These are phyloP conservation scores for Trametes polyzona DNA, from an alignment of 1,284 basidiomycete species.

Conservation along the genomic window DNA sequence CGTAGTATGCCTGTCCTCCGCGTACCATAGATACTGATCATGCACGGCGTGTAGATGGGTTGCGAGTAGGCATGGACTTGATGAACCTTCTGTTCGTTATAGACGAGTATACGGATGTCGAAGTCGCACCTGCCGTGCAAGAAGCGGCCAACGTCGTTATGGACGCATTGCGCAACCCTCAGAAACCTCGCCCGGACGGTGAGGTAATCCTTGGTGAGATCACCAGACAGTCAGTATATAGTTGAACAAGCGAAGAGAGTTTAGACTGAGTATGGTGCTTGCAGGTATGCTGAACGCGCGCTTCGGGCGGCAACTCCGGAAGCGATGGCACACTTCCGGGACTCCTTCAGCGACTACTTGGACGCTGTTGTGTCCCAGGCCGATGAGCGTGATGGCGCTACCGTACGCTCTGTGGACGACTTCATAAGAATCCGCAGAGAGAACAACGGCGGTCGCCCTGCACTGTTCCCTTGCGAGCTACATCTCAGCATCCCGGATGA, in stretches of 20 bases:
- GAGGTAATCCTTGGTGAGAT: conserved; percentile 40
- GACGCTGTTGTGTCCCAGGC: conserved; percentile 38
- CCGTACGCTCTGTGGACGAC: conserved; percentile 34
- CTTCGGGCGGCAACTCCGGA: conserved; percentile 18
- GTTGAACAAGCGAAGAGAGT: no score
- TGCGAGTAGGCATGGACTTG: conserved; percentile 41
- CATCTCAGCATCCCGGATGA: conserved; percentile 39
- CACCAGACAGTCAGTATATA: conserved; percentile 36
- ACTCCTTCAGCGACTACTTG: conserved; percentile 32
- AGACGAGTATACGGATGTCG: conserved; percentile 46
- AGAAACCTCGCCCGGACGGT: conserved; percentile 35
- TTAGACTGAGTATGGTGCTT: neutral
- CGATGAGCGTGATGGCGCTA: conserved; percentile 29
- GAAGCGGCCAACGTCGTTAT: conserved; percentile 39
- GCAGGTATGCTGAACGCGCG: conserved; percentile 27
- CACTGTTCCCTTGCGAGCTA: conserved; percentile 39
- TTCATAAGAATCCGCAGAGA: conserved; percentile 39
- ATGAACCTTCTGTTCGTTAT: conserved; percentile 48
- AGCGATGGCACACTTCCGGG: conserved; percentile 26
- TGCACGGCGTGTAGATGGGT: conserved; percentile 23
- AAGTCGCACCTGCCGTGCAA: conserved; percentile 29
- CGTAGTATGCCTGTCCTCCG: no score
- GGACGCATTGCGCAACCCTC: conserved; percentile 41
- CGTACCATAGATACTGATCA: no score
- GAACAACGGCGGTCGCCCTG: conserved; percentile 37